Evolutionary conservation across 108 stramenopile genomes (phyloP).

Genomic region (Skeletonema menzelii): DNA sequence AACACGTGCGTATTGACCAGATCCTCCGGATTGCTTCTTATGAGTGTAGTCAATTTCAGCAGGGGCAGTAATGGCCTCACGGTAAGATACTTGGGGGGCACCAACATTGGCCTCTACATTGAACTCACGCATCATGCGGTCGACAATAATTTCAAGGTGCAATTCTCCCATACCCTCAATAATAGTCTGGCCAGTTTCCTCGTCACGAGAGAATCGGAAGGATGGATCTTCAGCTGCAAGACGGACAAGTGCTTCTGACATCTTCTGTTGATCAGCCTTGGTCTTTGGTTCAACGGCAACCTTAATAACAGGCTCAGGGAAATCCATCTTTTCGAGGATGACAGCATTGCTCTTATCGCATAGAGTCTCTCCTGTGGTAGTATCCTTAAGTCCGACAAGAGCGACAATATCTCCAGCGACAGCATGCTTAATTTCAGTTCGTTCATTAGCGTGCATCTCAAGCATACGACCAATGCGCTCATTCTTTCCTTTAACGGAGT

Average conservation of each 20-base stretch:
- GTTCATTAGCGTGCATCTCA: constrained; percentile 97
- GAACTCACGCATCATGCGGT: constrained; percentile 99
- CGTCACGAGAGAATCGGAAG: constrained; percentile 94
- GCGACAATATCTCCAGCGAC: constrained; percentile 97
- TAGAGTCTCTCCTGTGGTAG: constrained; percentile 98
- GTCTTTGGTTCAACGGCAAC: constrained; percentile 97
- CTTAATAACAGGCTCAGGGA: constrained; percentile 98
- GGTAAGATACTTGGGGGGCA: constrained; percentile 94
- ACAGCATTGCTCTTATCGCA: constrained; percentile 79
- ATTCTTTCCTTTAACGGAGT: constrained; percentile 98
- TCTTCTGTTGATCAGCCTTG: constrained; percentile 90
- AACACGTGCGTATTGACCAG: constrained; percentile 96
- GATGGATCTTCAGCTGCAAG: constrained; percentile 98
- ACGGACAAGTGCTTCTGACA: constrained; percentile 94
- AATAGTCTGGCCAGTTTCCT: constrained; percentile 97
- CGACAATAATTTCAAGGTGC: constrained; percentile 99
- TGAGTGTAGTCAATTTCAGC: constrained; percentile 98
- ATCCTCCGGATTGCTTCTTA: constrained; percentile 99
- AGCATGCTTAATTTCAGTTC: constrained; percentile 89
- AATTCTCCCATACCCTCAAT: constrained; percentile 99
- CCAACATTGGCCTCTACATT: constrained; percentile 94
- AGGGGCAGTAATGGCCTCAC: constrained; percentile 93
- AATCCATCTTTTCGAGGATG: constrained; percentile 98
- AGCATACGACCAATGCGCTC: constrained; percentile 97
- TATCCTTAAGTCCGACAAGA: constrained; percentile 94